Conservation (phyloP, 2,329 filamentous ascomycete genomes). For the Paraconiothyrium brasiliense region DNA sequence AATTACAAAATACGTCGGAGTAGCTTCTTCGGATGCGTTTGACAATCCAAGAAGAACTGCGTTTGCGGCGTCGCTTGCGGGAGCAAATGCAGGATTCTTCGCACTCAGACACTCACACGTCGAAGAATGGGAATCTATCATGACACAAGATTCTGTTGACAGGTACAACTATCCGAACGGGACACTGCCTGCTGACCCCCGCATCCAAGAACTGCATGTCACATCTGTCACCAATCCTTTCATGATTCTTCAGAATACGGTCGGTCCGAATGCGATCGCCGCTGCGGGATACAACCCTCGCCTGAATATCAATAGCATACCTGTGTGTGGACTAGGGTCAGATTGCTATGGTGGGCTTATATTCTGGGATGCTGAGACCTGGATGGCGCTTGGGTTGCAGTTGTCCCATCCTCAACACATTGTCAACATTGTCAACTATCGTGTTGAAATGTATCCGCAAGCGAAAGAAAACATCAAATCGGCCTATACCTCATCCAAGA, state of each 20-base stretch:
- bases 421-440: constrained; percentile 71
- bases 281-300: constrained; percentile 58
- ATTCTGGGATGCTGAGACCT: constrained; percentile 74
- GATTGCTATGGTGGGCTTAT: constrained; percentile 73
- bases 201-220: constrained; percentile 67
- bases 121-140: constrained; percentile 68
- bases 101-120: constrained; percentile 65
- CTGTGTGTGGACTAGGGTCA: constrained; percentile 73
- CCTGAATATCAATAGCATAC: constrained; percentile 70
- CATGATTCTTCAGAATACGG: constrained; percentile 65
- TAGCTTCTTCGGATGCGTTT: constrained; percentile 75
- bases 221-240: constrained; percentile 64
- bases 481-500: constrained; percentile 67
- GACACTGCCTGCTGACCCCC: constrained; percentile 64
- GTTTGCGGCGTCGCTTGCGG: constrained; percentile 62
- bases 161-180: constrained; percentile 67
- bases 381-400: constrained; percentile 74
- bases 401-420: constrained; percentile 70
- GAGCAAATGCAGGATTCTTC: constrained; percentile 64
- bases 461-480: constrained; percentile 68
- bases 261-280: constrained; percentile 63
- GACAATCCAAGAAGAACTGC: constrained; percentile 65
- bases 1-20: constrained; percentile 73
- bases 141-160: constrained; percentile 71
- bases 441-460: constrained; percentile 66